phyloP scores from a whole-genome alignment of 768 basidiomycete species.

The Saitozyma podzolica region DNA sequence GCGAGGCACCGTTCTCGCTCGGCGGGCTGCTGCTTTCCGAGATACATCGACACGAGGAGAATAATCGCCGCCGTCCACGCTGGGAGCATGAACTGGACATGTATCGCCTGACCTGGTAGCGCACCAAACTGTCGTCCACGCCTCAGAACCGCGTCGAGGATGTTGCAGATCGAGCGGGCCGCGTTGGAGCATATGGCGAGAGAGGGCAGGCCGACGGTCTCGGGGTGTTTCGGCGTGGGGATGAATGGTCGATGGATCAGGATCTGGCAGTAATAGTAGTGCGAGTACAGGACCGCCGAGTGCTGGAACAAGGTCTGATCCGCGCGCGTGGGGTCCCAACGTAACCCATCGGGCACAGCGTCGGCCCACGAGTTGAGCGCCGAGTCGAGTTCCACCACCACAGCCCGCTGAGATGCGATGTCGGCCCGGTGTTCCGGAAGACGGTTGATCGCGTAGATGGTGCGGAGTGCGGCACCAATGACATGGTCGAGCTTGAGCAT shows the following conservation, averaged over 20 bases:
- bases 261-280: constrained; percentile 65
- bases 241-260: constrained; percentile 77
- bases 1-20: constrained; percentile 61
- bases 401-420: constrained; percentile 47
- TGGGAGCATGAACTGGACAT: constrained; percentile 47
- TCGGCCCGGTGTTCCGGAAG: constrained; percentile 48
- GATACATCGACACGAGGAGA: constrained; percentile 62
- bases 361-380: constrained; percentile 73
- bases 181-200: constrained; percentile 80
- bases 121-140: constrained; percentile 55
- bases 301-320: constrained; percentile 61
- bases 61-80: constrained; percentile 61
- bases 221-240: constrained; percentile 61
- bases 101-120: constrained; percentile 44
- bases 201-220: constrained; percentile 60
- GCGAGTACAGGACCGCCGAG: constrained; percentile 61
- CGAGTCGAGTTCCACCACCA: constrained; percentile 68
- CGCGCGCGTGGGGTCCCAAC: constrained; percentile 61
- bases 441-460: constrained; percentile 71
- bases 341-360: constrained; percentile 63
- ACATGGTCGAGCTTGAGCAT: constrained; percentile 64
- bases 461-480: constrained; percentile 62
- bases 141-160: constrained; percentile 64
- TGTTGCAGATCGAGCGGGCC: constrained; percentile 70
- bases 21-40: constrained; percentile 61